Evolutionary conservation across 2,329 filamentous ascomycete genomes (phyloP).

Genomic region (Alternaria arbusti): DNA sequence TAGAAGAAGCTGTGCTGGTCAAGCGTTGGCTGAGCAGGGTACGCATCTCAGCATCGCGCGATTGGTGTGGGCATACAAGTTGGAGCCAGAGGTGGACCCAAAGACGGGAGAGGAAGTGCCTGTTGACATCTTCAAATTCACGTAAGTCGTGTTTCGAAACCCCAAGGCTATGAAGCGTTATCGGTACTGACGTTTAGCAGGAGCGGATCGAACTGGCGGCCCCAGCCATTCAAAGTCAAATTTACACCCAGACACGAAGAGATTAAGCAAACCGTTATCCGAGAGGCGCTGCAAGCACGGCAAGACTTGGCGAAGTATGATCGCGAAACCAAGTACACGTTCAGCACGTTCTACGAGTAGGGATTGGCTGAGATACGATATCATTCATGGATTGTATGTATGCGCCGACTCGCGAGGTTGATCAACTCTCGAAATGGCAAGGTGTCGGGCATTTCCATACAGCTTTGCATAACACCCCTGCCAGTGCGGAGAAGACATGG

Average conservation of each 20-base stretch:
- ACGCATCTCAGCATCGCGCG: constrained; percentile 64
- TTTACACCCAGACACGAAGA: background rate
- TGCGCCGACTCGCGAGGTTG: background rate
- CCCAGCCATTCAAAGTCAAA: background rate
- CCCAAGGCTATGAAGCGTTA: too few species aligned
- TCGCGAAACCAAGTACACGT: background rate
- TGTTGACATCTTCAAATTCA: constrained; percentile 55
- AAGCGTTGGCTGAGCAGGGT: constrained; percentile 65
- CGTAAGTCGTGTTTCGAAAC: background rate
- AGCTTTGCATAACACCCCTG: background rate
- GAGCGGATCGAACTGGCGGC: constrained; percentile 4
- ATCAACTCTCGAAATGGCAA: background rate
- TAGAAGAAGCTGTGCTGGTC: constrained; percentile 63
- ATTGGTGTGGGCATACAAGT: constrained; percentile 63
- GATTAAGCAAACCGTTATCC: background rate
- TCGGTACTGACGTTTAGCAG: background rate
- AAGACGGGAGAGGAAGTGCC: constrained; percentile 55
- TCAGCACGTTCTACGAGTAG: background rate
- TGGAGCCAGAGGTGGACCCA: constrained; percentile 50
- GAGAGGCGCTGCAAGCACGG: background rate
- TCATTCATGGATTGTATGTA: constrained; percentile 23
- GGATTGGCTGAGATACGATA: background rate
- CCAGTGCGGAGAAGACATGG: background rate
- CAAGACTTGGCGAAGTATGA: background rate
- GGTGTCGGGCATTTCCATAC: background rate